Evolutionary conservation across 108 stramenopile genomes (phyloP).

Genomic region (Skeletonema potamos): DNA sequence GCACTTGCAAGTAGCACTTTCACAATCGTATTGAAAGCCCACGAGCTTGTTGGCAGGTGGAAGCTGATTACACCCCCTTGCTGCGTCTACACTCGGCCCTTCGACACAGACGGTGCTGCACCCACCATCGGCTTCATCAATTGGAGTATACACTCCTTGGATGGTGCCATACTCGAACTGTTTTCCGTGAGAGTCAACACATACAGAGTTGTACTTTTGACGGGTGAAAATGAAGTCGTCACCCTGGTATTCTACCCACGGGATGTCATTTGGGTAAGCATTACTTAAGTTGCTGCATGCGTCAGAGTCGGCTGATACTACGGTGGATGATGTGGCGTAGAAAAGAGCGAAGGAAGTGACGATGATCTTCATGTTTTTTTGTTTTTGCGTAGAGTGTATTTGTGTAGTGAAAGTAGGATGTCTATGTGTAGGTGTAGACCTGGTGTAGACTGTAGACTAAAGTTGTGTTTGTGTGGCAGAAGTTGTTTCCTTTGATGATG

Average conservation of each 20-base stretch:
- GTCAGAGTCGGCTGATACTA: neutral
- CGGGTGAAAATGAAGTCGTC: neutral
- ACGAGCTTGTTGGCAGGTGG: neutral
- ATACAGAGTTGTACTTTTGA: constrained; percentile 3
- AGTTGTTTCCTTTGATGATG: constrained; percentile 53
- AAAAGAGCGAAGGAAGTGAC: constrained; percentile 37
- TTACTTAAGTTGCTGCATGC: neutral
- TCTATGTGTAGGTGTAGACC: too few relatives aligned
- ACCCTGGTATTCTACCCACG: neutral
- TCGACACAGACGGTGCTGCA: neutral
- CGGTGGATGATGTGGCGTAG: constrained; percentile 26
- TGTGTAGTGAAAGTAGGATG: neutral
- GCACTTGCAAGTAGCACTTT: neutral
- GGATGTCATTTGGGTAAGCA: constrained; percentile 1
- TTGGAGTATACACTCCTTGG: neutral
- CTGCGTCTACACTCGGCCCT: neutral
- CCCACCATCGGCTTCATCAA: neutral
- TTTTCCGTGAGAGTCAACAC: neutral
- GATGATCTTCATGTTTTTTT: constrained; percentile 47
- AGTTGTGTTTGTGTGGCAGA: neutral
- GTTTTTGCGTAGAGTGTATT: constrained; percentile 6
- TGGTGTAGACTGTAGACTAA: neutral
- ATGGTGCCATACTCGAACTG: neutral
- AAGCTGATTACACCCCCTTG: neutral
- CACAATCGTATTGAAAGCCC: constrained; percentile 7